These are phyloP conservation scores for Talaromyces atroroseus DNA, from an alignment of 2,329 filamentous ascomycete species.

Conservation along the genomic window DNA sequence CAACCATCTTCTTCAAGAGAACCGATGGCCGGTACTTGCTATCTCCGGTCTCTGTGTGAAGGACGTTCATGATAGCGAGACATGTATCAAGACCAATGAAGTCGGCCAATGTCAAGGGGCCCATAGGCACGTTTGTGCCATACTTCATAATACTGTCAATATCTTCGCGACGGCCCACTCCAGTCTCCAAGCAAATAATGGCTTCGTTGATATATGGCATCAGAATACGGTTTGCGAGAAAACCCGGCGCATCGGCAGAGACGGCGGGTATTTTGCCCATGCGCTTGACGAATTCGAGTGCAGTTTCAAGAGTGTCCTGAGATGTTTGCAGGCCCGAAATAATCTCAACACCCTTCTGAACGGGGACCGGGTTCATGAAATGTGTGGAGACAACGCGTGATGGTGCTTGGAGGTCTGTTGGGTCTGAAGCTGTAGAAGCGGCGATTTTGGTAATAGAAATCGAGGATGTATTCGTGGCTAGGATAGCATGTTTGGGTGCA, in stretches of 20 bases:
- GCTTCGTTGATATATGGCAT: slow-evolving; percentile 99
- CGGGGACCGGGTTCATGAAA: slow-evolving; percentile 98
- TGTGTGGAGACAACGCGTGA: slow-evolving; percentile 92
- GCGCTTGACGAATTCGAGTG: slow-evolving; percentile 76
- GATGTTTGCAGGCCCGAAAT: slow-evolving; percentile 93
- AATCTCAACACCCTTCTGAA: slow-evolving; percentile 97
- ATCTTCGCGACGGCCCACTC: slow-evolving; percentile 79
- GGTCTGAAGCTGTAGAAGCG: slow-evolving; percentile 72
- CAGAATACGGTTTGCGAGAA: slow-evolving; percentile 90
- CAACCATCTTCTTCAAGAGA: slow-evolving; percentile 88
- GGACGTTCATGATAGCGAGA: slow-evolving; percentile 91
- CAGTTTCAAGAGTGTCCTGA: slow-evolving; percentile 70
- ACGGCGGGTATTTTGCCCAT: slow-evolving; percentile 92
- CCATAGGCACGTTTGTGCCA: slow-evolving; percentile 97
- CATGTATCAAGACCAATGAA: slow-evolving; percentile 98
- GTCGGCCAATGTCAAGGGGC: slow-evolving; percentile 84
- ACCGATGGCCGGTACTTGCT: slow-evolving; percentile 92
- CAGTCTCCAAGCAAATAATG: slow-evolving; percentile 90
- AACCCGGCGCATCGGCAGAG: slow-evolving; percentile 85
- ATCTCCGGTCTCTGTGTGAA: slow-evolving; percentile 87
- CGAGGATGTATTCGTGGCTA: slow-evolving; percentile 97
- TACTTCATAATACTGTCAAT: slow-evolving; percentile 99
- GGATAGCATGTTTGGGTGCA: slow-evolving; percentile 76
- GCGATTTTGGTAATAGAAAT: slow-evolving; percentile 97
- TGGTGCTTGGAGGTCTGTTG: slow-evolving; percentile 71